These are phyloP conservation scores for Nitzschia sp. DNA, from an alignment of 108 stramenopile species.

Conservation along the genomic window DNA sequence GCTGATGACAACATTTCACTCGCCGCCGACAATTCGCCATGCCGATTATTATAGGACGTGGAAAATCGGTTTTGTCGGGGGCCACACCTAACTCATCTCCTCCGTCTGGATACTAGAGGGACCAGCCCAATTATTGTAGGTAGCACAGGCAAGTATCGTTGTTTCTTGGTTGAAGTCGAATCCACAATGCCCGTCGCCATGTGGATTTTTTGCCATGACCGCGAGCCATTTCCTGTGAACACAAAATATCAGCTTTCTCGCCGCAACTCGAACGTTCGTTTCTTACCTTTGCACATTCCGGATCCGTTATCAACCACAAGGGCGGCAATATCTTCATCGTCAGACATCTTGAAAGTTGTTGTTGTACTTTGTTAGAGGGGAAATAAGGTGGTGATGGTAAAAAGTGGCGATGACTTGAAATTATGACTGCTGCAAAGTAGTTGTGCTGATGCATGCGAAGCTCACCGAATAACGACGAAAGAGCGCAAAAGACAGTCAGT, in stretches of 20 bases:
- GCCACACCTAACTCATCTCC: background rate
- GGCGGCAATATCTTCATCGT: slow-evolving; percentile 94
- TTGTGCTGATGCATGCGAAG: too few relatives aligned
- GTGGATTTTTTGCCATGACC: background rate
- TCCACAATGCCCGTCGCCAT: background rate
- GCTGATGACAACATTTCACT: background rate
- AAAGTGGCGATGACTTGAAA: background rate
- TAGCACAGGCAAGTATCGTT: background rate
- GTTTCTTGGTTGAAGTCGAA: background rate
- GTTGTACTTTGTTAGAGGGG: slow-evolving; percentile 4
- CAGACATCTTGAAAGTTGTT: slow-evolving; percentile 68
- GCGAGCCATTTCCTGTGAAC: background rate
- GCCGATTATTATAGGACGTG: background rate
- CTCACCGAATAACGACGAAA: too few relatives aligned
- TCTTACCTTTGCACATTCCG: slow-evolving; percentile 93
- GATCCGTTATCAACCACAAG: slow-evolving; percentile 95
- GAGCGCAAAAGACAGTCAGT: too few relatives aligned
- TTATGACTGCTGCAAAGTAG: background rate
- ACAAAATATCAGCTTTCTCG: background rate
- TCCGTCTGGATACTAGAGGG: background rate
- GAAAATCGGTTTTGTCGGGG: too few relatives aligned
- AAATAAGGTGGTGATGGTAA: background rate
- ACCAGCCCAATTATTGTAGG: background rate
- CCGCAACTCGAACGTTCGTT: background rate
- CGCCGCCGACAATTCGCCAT: background rate